These are phyloP conservation scores for Protomyces lactucae-debilis DNA, from an alignment of 1,139 yeast genomes.

Conservation along the genomic window DNA sequence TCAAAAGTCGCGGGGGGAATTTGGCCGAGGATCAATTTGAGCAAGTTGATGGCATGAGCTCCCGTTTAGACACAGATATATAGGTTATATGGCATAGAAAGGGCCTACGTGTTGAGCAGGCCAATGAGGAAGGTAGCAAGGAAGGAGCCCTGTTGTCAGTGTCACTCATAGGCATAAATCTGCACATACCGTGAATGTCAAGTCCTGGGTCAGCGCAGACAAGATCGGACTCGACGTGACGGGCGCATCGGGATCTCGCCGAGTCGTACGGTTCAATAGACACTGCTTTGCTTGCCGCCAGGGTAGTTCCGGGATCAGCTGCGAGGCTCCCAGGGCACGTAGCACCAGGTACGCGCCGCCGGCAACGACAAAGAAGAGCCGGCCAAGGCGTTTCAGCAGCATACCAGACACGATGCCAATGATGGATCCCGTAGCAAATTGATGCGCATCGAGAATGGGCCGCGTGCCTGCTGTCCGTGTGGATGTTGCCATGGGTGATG, in stretches of 20 bases:
- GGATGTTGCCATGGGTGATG: not conserved
- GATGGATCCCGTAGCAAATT: slow-evolving; percentile 22
- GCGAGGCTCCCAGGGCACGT: slow-evolving; percentile 10
- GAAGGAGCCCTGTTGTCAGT: not conserved
- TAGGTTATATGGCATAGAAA: not conserved
- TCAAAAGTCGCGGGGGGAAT: too few relatives aligned
- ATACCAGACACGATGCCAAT: slow-evolving; percentile 20
- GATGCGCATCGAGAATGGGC: slow-evolving; percentile 18
- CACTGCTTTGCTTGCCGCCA: slow-evolving; percentile 18
- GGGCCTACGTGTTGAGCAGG: slow-evolving; percentile 14
- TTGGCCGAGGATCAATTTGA: too few relatives aligned
- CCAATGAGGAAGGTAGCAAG: slow-evolving; percentile 23
- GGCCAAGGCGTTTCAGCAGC: slow-evolving; percentile 21
- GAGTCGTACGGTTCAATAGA: slow-evolving; percentile 7
- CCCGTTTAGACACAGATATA: too few relatives aligned
- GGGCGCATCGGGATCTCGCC: not conserved
- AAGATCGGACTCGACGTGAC: slow-evolving; percentile 8
- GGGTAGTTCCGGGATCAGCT: slow-evolving; percentile 17
- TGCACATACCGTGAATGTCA: slow-evolving; percentile 12
- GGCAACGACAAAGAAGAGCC: slow-evolving; percentile 13
- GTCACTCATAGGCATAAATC: not conserved
- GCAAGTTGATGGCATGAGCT: too few relatives aligned
- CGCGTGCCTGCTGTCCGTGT: not conserved
- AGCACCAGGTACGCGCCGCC: slow-evolving; percentile 15
- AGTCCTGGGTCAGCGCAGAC: slow-evolving; percentile 11